Evolutionary conservation across 768 basidiomycete genomes (phyloP).

Genomic region (Nidularia pulvinata): DNA sequence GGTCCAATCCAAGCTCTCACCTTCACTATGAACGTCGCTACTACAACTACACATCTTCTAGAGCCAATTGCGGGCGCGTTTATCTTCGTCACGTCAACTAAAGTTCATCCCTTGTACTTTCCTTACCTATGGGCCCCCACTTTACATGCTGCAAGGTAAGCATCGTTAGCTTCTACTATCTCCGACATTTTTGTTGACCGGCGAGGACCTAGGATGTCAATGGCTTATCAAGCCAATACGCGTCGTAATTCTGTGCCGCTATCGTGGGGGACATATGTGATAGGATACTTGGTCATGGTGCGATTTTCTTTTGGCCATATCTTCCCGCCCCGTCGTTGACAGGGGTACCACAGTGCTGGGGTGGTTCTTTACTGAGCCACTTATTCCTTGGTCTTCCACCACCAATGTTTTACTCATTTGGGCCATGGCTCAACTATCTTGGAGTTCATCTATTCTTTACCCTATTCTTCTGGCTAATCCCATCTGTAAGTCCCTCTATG

Average conservation of each 20-base stretch:
- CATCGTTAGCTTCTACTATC: neutral
- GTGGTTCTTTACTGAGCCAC: slow-evolving; percentile 42
- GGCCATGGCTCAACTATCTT: slow-evolving; percentile 48
- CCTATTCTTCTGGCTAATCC: slow-evolving; percentile 32
- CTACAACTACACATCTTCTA: slow-evolving; percentile 10
- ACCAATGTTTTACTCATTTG: slow-evolving; percentile 42
- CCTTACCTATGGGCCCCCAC: slow-evolving; percentile 39
- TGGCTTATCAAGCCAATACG: slow-evolving; percentile 39
- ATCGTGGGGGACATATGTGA: slow-evolving; percentile 41
- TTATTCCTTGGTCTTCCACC: slow-evolving; percentile 41
- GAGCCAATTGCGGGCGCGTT: slow-evolving; percentile 16
- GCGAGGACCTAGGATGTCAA: slow-evolving; percentile 29
- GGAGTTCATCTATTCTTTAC: slow-evolving; percentile 44
- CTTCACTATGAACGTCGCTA: slow-evolving; percentile 12
- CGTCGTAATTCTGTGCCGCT: slow-evolving; percentile 23
- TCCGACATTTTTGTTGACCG: neutral
- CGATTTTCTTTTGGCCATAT: neutral
- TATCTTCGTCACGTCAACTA: slow-evolving; percentile 21
- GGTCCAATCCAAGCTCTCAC: too few species aligned
- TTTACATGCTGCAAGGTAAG: slow-evolving; percentile 29
- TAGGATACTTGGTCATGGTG: slow-evolving; percentile 48
- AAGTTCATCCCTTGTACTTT: slow-evolving; percentile 35
- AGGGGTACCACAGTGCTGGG: slow-evolving; percentile 35
- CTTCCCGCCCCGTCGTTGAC: neutral
- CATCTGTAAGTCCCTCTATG: slow-evolving; percentile 24